A percentile compares a stretch with the other conserved stretches of the same genome.
phyloP scores from a whole-genome alignment of 176 grass and related monocot genomes.

The Saccharum spontaneum region DNA sequence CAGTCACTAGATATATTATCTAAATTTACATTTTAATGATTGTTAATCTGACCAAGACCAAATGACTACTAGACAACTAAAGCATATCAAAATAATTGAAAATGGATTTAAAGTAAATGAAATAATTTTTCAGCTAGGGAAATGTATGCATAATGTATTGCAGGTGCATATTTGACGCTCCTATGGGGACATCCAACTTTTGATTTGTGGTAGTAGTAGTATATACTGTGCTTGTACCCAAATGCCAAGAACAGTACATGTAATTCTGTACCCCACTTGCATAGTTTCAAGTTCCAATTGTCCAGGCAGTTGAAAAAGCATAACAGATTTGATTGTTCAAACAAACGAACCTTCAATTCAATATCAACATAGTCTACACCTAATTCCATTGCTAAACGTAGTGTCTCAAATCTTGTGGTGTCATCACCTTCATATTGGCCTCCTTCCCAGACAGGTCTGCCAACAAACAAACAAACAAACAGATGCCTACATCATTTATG shows the following conservation, averaged over 20 bases:
- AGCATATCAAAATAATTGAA: slow-evolving; percentile 16
- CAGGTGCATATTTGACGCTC: background rate
- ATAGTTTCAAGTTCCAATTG: background rate
- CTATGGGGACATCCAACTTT: background rate
- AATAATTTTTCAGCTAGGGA: background rate
- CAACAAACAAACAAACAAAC: slow-evolving; percentile 41
- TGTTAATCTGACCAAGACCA: background rate
- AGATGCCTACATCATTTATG: slow-evolving; percentile 16
- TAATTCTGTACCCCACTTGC: background rate
- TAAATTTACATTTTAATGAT: background rate
- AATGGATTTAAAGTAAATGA: background rate
- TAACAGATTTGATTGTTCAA: slow-evolving; percentile 24
- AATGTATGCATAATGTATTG: background rate
- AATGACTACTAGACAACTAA: background rate
- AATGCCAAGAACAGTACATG: background rate
- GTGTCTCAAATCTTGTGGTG: slow-evolving; percentile 57
- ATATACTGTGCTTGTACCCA: background rate
- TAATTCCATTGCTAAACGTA: slow-evolving; percentile 85
- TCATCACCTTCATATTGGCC: slow-evolving; percentile 92
- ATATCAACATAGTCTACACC: slow-evolving; percentile 98
- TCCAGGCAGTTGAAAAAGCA: background rate
- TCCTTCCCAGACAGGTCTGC: slow-evolving; percentile 96
- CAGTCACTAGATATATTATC: background rate
- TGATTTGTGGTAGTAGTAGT: background rate
- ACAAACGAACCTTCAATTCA: slow-evolving; percentile 88